Base-by-base conservation (phyloP, 2,329 filamentous ascomycete genomes). In the Ceratocystis diversiconidia region DNA sequence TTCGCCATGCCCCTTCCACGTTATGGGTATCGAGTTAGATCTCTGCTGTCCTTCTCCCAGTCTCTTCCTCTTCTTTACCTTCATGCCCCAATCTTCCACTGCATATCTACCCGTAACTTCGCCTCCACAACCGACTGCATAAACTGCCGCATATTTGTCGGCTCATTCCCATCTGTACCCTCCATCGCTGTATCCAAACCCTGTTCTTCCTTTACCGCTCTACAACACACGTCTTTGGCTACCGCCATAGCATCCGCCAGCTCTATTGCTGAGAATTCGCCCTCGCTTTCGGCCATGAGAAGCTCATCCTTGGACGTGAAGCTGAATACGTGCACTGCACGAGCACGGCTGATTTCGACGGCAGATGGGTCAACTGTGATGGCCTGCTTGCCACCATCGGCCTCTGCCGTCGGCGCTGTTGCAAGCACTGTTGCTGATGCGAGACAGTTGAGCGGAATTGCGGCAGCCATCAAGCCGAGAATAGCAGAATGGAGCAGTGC, bases 221-320 rank as follows among this genome's bases (percentile, higher is more conserved):
- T 70, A 70, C 80, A 86, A 74, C 91, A 96, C 61, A 86, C 79
- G 48, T 77, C 75, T 71, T 84, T 80, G 43, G 88, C 90, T 57
- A 79, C 76, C 68, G 85, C 80, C 69, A 85, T 83, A 19, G 88
- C 83, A 55, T 80, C 77, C 65, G 90, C 83, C 90, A 92, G 96
- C 69, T 87, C 85, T 15, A 84, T 80, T 69, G 88, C 79, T 60
- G 84, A 83, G 72, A 96, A 97, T 2, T 77, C 76, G 0, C 92
- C 92, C 71, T 92, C 85, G 71, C 90, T 95, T 75, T 96, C 89
- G 43, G 83, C 85, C 52, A 96, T 75, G 25, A 96, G 76, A 63
- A 95, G 77, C 67, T 89, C 85, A 7, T 86, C 83, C 63, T 84
- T 79, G 1, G 86, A 85, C n/a, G 86, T 87, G 73, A 94, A 95